Percentiles rank a stretch among this genome's conserved stretches.
These are phyloP conservation scores for Colletotrichum graminicola DNA, from an alignment of 2,329 filamentous ascomycete species.

Conservation along the genomic window DNA sequence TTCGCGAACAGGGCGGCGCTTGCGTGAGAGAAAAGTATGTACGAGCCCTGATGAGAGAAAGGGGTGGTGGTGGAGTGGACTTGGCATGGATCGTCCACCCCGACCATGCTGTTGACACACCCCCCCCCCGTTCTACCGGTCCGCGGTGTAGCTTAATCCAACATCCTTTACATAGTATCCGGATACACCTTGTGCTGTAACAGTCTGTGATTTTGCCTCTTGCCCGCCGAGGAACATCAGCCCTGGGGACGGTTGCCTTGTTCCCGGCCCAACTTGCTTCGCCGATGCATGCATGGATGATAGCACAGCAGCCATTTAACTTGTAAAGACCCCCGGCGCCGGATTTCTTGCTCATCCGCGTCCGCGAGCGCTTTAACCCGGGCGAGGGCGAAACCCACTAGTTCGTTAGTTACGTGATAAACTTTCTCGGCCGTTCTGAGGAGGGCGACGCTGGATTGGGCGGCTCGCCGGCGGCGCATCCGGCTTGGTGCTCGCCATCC, in stretches of 20 bases:
- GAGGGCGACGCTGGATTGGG: no score
- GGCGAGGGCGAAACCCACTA: background rate
- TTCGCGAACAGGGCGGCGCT: background rate
- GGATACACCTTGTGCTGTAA: no score
- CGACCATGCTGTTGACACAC: background rate
- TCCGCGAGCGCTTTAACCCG: background rate
- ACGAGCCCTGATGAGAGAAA: background rate
- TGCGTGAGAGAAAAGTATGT: background rate
- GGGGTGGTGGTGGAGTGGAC: background rate
- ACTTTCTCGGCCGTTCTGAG: background rate
- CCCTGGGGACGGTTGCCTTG: background rate
- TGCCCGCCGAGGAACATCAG: no score
- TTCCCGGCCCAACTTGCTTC: background rate
- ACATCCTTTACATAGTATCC: no score
- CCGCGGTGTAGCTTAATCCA: slow-evolving; percentile 3
- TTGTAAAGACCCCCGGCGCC: no score
- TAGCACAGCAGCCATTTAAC: background rate
- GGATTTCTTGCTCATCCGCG: background rate
- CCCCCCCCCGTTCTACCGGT: background rate
- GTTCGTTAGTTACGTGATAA: background rate
- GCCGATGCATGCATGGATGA: background rate
- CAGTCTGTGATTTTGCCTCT: background rate
- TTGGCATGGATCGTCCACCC: background rate
- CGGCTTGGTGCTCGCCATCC: background rate
- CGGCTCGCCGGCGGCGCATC: background rate